A percentile compares a stretch with the other conserved stretches of the same genome.
Conservation (phyloP, 176 grass and related monocot genomes). For the Luzula sylvatica region DNA sequence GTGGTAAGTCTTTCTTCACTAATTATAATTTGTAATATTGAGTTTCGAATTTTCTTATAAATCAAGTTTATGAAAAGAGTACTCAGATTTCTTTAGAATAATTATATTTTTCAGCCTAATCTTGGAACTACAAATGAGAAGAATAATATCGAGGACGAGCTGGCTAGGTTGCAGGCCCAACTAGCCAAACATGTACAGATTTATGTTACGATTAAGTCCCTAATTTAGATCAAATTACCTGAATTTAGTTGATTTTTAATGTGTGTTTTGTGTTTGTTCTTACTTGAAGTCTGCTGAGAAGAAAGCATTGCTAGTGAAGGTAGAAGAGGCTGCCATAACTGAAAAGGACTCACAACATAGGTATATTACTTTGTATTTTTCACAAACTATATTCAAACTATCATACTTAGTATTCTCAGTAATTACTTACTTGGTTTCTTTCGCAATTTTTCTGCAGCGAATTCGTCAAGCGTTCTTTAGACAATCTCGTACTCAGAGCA, state of each 20-base stretch:
- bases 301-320: slow-evolving; percentile 35
- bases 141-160: slow-evolving; percentile 1
- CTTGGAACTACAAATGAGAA: not conserved
- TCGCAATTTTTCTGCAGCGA: slow-evolving; percentile 41
- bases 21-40: slow-evolving; percentile 10
- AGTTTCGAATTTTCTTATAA: no score
- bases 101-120: slow-evolving; percentile 12
- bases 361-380: slow-evolving; percentile 31
- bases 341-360: slow-evolving; percentile 53
- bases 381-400: not conserved
- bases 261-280: not conserved
- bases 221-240: not conserved
- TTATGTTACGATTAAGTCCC: not conserved
- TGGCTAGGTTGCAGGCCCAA: slow-evolving; percentile 7
- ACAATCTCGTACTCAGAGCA: slow-evolving; percentile 58
- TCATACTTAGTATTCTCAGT: slow-evolving; percentile 2
- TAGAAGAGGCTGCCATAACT: slow-evolving; percentile 41
- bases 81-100: not conserved
- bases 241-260: slow-evolving; percentile 1
- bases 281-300: slow-evolving; percentile 38
- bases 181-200: slow-evolving; percentile 5
- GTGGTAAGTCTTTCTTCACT: slow-evolving; percentile 17
- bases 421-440: slow-evolving; percentile 15
- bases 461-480: slow-evolving; percentile 42
- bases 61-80: slow-evolving; percentile 1